phyloP scores from a whole-genome alignment of 2,329 filamentous ascomycete species.

The Madurella mycetomatis region DNA sequence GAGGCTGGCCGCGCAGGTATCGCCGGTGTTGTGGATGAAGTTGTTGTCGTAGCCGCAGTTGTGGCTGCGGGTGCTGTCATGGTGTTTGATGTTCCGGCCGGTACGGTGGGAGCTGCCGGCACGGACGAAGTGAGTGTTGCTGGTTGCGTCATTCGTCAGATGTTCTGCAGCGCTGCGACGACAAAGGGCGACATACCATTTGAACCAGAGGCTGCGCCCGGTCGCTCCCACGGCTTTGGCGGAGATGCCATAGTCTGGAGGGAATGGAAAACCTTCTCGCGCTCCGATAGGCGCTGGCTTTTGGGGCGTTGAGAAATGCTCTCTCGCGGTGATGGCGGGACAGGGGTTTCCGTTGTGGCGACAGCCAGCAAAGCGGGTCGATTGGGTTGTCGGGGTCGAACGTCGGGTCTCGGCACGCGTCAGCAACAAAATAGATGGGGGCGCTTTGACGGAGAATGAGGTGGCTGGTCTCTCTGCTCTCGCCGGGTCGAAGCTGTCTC shows the following conservation, averaged over 20 bases:
- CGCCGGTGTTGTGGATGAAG: constrained; percentile 54
- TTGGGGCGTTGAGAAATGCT: constrained; percentile 1
- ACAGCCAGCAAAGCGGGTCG: neutral
- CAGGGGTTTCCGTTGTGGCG: neutral
- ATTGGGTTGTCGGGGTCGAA: neutral
- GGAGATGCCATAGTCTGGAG: constrained; percentile 64
- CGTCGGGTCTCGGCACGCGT: neutral
- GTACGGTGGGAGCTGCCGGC: constrained; percentile 33
- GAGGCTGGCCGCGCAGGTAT: constrained; percentile 78
- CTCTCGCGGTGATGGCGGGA: constrained; percentile 1
- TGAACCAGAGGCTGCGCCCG: constrained; percentile 53
- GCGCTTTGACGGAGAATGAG: neutral
- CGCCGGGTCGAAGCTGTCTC: neutral
- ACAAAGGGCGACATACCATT: constrained; percentile 40
- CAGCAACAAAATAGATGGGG: neutral
- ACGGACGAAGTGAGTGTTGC: constrained; percentile 31
- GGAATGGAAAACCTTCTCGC: neutral
- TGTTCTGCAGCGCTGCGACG: constrained; percentile 18
- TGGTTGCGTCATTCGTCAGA: constrained; percentile 3
- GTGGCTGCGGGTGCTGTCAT: constrained; percentile 39
- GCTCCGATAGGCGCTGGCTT: neutral
- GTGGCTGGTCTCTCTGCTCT: neutral
- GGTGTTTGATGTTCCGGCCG: constrained; percentile 40
- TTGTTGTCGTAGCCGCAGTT: constrained; percentile 37
- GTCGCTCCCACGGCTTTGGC: constrained; percentile 94